Evolutionary conservation across 148 eudicot species (phyloP), one percentile per base, ranked within the genome.

Genomic region (Camellia granthamiana): DNA sequence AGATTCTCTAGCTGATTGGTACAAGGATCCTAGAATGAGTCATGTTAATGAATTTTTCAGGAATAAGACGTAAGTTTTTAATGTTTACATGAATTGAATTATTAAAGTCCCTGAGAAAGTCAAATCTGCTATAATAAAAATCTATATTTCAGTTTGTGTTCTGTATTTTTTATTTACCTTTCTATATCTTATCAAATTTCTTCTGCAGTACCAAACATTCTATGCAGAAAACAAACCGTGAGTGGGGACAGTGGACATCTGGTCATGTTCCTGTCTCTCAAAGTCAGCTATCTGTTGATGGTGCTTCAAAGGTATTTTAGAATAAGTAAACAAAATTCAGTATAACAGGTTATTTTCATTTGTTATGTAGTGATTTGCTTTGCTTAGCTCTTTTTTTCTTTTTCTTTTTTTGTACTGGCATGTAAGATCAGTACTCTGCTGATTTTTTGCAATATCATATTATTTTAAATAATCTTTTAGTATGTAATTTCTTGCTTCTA

Each of bases 251-350:
- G 54, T 21, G 54, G 69, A 73, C 83, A 55, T 30, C 72, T 76
- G 67, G 19, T 58, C 78, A 79, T 78, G 75, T 86, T 70, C 60
- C 58, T 13, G 55, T 55, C 67, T 71, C 84, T 76, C 85, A 86
- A 78, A 55, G 55, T 68, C 84, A 71, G 69, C 69, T 86, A 12
- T 80, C 80, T 69, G 46, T 7, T 71, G 79, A 69, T 70, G 88
- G 85, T 69, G 56, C 42, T 52, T 84, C 87, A 49, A 70, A 82
- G 88, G 90, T 88, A 1, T 79, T 43, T 73, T 73, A 5, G 8
- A 72, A 19, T 71, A 2, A 46, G n/a, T 51, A 13, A 72, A 6
- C 12, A 15, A 19, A n/a, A 72, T 49, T 49, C 54, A 3, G 10
- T 55, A 11, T 55, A 30, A 1, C 38, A 30, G 38, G 38, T 30